Base-by-base conservation (phyloP, 2,329 filamentous ascomycete genomes). In the Penicillium paneum region DNA sequence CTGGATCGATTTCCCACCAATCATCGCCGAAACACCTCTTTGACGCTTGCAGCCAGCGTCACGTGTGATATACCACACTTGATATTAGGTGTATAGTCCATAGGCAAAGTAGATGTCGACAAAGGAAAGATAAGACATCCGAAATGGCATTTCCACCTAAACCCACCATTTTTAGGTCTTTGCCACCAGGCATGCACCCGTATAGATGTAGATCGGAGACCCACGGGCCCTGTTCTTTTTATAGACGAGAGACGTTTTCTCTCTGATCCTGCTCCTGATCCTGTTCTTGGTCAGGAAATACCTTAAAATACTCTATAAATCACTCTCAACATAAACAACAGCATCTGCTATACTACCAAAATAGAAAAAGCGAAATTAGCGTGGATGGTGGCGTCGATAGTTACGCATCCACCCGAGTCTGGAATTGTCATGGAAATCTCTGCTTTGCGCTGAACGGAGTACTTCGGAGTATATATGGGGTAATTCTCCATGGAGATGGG, bases 191-290 rank as follows among this genome's bases (percentile, higher is more conserved):
- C 17, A 13, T 28, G 12, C 32, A 21, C 21, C 38, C 28, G 13
- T 34, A 34, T 34, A 34, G 29, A 44, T 40, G 34, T 48, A 42
- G 46, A 49, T 49, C 46, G 4, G 36, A 49, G 47, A 49, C 38
- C 47, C 47, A 49, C 47, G 36, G 38, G 15, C 19, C 44, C 10
- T 49, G 47, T 49, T 49, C 47, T 49, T 49, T 49, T 49, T 42
- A 49, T 49, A 49, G 47, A n/a, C 15, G 21, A 36, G n/a, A 24
- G 8, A 8, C 3, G 28, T 13, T 36, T 28, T 8, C 15, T 28
- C 12, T 24, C 13, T 24, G 17, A 43, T 15, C 21, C 5, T 45
- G 19, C n/a, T 24, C 5, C 8, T 34, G 13, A 29, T 28, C 5
- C 8, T 32, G 13, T 10, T 38, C 13, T 21, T 8, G 13, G 13